Conservation (phyloP, 116 monocot species). For the Papilionanthe hybrid region DNA sequence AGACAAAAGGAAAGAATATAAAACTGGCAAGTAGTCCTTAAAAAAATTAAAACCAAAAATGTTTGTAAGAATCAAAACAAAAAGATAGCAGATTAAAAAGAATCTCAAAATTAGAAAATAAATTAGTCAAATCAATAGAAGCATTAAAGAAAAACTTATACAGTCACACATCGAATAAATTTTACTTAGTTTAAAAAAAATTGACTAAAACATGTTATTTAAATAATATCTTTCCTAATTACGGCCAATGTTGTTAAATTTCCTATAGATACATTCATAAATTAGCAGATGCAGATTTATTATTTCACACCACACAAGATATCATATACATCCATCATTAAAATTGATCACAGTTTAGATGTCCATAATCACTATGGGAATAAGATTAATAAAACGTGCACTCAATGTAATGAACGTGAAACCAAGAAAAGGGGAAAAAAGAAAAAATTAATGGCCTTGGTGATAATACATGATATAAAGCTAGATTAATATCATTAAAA, state of each 20-base stretch:
- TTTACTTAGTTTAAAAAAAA: neutral
- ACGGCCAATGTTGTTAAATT: no score
- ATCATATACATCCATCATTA: no score
- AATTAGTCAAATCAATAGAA: neutral
- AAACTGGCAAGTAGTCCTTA: neutral
- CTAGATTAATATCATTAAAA: neutral
- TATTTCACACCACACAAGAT: no score
- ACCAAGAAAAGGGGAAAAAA: no score
- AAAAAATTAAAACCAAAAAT: neutral
- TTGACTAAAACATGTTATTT: neutral
- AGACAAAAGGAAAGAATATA: neutral
- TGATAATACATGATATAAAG: neutral
- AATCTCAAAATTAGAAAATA: neutral
- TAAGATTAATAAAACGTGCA: no score
- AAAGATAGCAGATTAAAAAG: neutral
- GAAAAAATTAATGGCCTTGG: no score
- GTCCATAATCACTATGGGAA: no score
- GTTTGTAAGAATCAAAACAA: neutral
- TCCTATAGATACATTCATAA: no score
- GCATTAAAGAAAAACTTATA: neutral
- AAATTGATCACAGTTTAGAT: no score
- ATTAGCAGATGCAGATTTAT: no score
- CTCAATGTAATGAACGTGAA: no score
- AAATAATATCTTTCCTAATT: neutral
- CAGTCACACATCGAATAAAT: neutral